Evolutionary conservation across 2,329 filamentous ascomycete genomes (phyloP).

Genomic region (Arthrobotrys conoides): DNA sequence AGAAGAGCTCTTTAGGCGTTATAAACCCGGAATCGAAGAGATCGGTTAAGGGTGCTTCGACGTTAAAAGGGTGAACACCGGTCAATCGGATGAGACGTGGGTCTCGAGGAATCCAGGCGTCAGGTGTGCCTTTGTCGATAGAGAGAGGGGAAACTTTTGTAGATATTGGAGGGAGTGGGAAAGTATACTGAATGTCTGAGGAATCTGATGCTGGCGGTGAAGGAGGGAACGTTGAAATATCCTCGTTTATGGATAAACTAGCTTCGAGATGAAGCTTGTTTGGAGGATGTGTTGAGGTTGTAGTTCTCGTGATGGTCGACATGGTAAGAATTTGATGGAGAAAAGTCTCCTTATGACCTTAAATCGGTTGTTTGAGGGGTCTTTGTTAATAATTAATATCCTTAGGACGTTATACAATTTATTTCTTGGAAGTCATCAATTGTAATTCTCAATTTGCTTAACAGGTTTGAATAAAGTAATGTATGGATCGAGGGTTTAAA

Average conservation of each 20-base stretch:
- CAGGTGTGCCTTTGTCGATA: slow-evolving; percentile 86
- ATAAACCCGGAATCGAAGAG: slow-evolving; percentile 82
- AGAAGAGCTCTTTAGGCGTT: slow-evolving; percentile 88
- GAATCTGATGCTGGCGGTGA: slow-evolving; percentile 43
- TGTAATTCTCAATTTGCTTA: too few species aligned
- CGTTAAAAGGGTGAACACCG: slow-evolving; percentile 91
- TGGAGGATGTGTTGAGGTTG: slow-evolving; percentile 51
- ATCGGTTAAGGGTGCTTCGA: slow-evolving; percentile 83
- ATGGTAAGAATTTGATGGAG: slow-evolving; percentile 20
- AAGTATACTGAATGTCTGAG: slow-evolving; percentile 65
- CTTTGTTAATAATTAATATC: background rate
- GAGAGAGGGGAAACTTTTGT: slow-evolving; percentile 75
- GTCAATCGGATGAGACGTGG: slow-evolving; percentile 86
- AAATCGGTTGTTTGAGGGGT: background rate
- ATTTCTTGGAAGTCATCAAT: too few species aligned
- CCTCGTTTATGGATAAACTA: slow-evolving; percentile 1
- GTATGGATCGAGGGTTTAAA: background rate
- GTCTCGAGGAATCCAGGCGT: slow-evolving; percentile 84
- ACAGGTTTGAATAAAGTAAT: background rate
- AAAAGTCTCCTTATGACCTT: slow-evolving; percentile 9
- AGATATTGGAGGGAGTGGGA: slow-evolving; percentile 79
- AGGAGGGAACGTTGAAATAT: slow-evolving; percentile 7
- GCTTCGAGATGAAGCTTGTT: slow-evolving; percentile 26
- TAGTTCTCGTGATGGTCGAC: slow-evolving; percentile 51
- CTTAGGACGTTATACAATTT: background rate